Percentiles rank a stretch among this genome's conserved stretches.
These are phyloP conservation scores for Coprinopsis strossmayeri DNA, from an alignment of 768 basidiomycete genomes.

Conservation along the genomic window DNA sequence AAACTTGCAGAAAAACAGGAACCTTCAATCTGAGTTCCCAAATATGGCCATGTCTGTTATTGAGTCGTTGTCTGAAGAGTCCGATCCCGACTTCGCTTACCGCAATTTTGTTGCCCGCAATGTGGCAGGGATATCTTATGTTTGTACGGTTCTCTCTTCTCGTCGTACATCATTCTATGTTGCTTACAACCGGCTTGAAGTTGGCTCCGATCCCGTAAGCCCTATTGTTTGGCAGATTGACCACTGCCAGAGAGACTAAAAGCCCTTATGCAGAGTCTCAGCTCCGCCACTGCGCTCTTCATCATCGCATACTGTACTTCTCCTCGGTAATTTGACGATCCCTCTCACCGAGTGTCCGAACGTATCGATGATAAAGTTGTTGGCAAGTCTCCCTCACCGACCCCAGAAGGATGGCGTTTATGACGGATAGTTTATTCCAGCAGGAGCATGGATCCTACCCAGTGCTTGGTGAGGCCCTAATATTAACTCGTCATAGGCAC, in stretches of 20 bases:
- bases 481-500: too few relatives aligned
- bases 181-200: too few relatives aligned
- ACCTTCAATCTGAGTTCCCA: neutral
- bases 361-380: too few relatives aligned
- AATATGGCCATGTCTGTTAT: neutral
- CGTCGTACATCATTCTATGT: too few relatives aligned
- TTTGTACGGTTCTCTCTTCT: neutral
- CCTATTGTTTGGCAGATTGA: too few relatives aligned
- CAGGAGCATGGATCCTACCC: neutral
- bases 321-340: too few relatives aligned
- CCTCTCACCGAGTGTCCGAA: too few relatives aligned
- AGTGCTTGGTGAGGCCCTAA: neutral
- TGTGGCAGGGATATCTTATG: neutral
- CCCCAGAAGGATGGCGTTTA: conserved; percentile 14
- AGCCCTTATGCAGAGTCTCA: too few relatives aligned
- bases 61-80: neutral
- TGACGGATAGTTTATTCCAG: conserved; percentile 17
- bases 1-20: neutral
- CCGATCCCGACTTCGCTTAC: neutral
- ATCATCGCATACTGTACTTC: too few relatives aligned
- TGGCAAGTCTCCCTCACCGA: conserved; percentile 13
- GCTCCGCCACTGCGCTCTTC: too few relatives aligned
- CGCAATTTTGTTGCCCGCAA: neutral
- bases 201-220: too few relatives aligned
- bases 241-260: too few relatives aligned